Conservation (phyloP, 192 early-diverging fungal genomes). For the Rhizophagus prolifer region DNA sequence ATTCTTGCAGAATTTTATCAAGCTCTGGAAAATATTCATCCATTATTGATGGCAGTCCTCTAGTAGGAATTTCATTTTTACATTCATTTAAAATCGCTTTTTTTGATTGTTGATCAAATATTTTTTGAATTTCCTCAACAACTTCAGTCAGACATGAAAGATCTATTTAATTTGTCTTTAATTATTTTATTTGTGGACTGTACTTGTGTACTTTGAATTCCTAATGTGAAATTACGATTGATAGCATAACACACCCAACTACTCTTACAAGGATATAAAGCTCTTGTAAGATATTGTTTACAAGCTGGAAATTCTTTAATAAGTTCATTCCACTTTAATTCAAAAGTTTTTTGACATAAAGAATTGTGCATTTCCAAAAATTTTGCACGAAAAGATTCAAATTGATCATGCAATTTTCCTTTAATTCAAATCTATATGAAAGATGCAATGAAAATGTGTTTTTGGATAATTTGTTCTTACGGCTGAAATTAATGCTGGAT, state of each 20-base stretch:
- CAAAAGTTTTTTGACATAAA: neutral
- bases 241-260: neutral
- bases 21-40: neutral
- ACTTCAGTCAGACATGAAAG: neutral
- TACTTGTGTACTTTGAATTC: neutral
- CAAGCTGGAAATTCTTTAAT: neutral
- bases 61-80: neutral
- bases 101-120: neutral
- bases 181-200: neutral
- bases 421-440: neutral
- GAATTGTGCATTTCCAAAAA: neutral
- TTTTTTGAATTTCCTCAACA: neutral
- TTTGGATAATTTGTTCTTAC: neutral
- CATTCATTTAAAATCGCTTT: neutral
- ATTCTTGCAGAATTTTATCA: neutral
- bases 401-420: neutral
- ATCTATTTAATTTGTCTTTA: neutral
- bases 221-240: neutral
- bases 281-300: neutral
- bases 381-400: neutral
- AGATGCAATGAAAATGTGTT: neutral
- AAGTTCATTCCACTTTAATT: neutral
- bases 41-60: neutral
- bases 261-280: neutral
- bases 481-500: neutral